phyloP scores from a whole-genome alignment of 345 rosid species.

The Eucalyptus melliodora region DNA sequence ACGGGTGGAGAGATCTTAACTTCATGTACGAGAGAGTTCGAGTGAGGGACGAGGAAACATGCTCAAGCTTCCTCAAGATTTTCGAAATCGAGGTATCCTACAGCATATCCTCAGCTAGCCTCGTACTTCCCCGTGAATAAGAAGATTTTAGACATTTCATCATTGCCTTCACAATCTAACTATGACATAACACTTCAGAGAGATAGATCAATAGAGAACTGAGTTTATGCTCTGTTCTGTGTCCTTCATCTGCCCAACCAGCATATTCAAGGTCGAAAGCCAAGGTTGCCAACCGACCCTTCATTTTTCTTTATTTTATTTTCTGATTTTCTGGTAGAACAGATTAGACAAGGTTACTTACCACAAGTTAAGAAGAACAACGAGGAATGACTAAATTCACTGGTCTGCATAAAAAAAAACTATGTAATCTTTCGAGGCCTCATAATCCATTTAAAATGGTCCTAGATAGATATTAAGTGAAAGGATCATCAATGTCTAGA shows the following conservation, averaged over 20 bases:
- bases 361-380: neutral
- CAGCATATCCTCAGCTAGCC: neutral
- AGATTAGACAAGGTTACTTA: neutral
- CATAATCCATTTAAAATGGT: neutral
- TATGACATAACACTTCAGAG: neutral
- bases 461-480: neutral
- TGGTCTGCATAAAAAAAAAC: neutral
- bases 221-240: neutral
- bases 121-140: neutral
- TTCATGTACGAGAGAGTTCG: slow-evolving; percentile 43
- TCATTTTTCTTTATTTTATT: neutral
- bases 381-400: neutral
- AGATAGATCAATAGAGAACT: neutral
- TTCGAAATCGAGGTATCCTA: slow-evolving; percentile 24
- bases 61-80: slow-evolving; percentile 31
- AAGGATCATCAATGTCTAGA: neutral
- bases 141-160: neutral
- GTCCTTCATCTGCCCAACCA: neutral
- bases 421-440: neutral
- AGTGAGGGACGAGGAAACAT: slow-evolving; percentile 11
- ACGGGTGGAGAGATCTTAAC: slow-evolving; percentile 35
- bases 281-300: neutral
- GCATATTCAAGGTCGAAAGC: neutral
- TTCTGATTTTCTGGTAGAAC: neutral
- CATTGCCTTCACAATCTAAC: neutral